A percentile compares a stretch with the other conserved stretches of the same genome.
phyloP scores from a whole-genome alignment of 257 asterid genomes.

The Striga asiatica region DNA sequence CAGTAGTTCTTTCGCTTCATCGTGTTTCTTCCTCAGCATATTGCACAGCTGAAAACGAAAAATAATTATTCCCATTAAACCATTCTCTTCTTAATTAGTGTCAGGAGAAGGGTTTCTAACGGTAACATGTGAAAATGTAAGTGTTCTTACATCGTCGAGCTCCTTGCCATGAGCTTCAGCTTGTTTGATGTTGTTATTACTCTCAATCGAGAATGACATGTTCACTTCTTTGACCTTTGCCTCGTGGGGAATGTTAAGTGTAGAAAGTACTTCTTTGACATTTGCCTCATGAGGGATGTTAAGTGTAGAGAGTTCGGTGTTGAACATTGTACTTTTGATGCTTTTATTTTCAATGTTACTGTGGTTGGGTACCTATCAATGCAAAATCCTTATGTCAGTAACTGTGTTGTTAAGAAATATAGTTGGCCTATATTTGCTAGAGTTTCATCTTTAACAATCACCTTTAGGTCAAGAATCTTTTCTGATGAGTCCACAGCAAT shows the following conservation, averaged over 20 bases:
- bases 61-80: background rate
- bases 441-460: slow-evolving; percentile 16
- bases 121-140: background rate
- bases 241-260: slow-evolving; percentile 17
- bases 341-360: slow-evolving; percentile 22
- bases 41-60: slow-evolving; percentile 55
- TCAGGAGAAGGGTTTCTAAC: background rate
- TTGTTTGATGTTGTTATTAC: slow-evolving; percentile 43
- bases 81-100: background rate
- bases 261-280: too few species aligned
- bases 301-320: slow-evolving; percentile 20
- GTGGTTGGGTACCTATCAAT: slow-evolving; percentile 28
- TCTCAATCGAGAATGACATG: slow-evolving; percentile 27
- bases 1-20: slow-evolving; percentile 71
- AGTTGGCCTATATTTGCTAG: slow-evolving; percentile 1
- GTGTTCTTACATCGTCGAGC: slow-evolving; percentile 58
- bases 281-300: slow-evolving; percentile 20
- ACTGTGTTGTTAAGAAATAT: background rate
- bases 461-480: slow-evolving; percentile 37
- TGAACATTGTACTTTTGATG: slow-evolving; percentile 15
- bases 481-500: slow-evolving; percentile 29
- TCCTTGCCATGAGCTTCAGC: slow-evolving; percentile 68
- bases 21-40: slow-evolving; percentile 62
- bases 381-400: slow-evolving; percentile 9
- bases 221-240: slow-evolving; percentile 32